Conservation (phyloP, 805 yeast species). For the Diddensiella caesifluorescens region DNA sequence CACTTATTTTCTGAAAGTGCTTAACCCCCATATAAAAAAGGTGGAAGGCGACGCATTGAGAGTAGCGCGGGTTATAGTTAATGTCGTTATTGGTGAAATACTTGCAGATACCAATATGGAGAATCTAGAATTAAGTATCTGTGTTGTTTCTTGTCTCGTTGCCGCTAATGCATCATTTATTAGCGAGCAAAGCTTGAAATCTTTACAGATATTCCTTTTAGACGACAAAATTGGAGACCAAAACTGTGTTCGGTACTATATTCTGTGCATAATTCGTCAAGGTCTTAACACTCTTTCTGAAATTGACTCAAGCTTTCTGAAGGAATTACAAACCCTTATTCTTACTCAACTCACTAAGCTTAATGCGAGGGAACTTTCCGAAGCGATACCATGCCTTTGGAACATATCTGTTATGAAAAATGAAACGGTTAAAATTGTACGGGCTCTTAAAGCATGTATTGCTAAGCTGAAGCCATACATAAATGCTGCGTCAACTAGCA, state of each 20-base stretch:
- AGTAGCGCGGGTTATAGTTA: conserved; percentile 2
- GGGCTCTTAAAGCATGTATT: conserved; percentile 61
- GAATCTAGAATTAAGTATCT: conserved; percentile 32
- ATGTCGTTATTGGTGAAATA: conserved; percentile 2
- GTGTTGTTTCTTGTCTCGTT: conserved; percentile 50
- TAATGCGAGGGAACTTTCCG: conserved; percentile 11
- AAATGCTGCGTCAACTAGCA: conserved; percentile 24
- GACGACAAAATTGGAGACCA: conserved; percentile 42
- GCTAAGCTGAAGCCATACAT: conserved; percentile 45
- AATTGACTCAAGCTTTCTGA: conserved; percentile 47
- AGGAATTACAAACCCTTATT: conserved; percentile 38
- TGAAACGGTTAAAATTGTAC: conserved; percentile 46
- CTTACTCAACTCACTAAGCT: conserved; percentile 9
- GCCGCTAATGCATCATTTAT: conserved; percentile 49
- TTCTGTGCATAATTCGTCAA: conserved; percentile 50
- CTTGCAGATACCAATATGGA: conserved; percentile 19
- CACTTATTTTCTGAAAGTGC: background rate
- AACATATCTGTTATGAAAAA: conserved; percentile 42
- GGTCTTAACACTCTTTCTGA: conserved; percentile 42
- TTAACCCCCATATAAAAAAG: background rate
- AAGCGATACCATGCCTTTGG: conserved; percentile 68
- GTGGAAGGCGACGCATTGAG: background rate
- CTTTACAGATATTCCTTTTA: conserved; percentile 60
- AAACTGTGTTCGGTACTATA: conserved; percentile 39
- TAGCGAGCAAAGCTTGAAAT: conserved; percentile 58